Evolutionary conservation across 495 filamentous ascomycete species (phyloP), one percentile per base, ranked within the genome.

Genomic region (Bacidia gigantensis): DNA sequence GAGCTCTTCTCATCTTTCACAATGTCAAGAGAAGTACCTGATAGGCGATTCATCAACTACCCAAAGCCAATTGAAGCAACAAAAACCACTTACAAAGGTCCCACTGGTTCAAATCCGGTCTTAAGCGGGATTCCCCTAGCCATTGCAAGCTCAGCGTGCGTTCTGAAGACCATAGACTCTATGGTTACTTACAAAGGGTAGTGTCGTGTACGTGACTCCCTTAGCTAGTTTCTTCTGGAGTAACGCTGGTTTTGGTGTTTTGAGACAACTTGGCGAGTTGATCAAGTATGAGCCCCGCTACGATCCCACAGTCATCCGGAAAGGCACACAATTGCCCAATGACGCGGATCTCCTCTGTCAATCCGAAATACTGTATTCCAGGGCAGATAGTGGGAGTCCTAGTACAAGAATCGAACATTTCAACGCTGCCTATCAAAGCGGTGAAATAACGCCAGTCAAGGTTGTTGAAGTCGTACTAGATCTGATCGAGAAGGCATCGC

Each of bases 221-320:
- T 48, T 86, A 10, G 76, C 80, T 48, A 69, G 64, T 54, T 64
- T 79, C 48, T 71, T 88, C 56, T 95, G 84, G 84, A 65, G 58
- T 43, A 90, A 88, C 67, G 86, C 86, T 24, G 81, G 82, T 20
- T 87, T 96, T 56, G 71, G 66, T 39, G 59, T 67, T 23, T 72
- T 88, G 25, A 78, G 76, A 47, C 60, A 77, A 26, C 69, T 83
- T 7, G 64, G 67, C 17, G 59, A 75, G 21, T 72, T 95, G 12
- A 67, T 79, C 5, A 55, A 71, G 20, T 81, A 82, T 58, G 60
- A 72, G 12, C 74, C 81, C 14, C 76, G 83, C 54, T 89, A 78
- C 61, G 87, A 92, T 59, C 89, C 90, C n/a, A 84, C 85, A 26
- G 89, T 95, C 21, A 83, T 85, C 40, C 87, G 86, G 3, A 62